Evolutionary conservation across 2,329 filamentous ascomycete species (phyloP), one percentile per base, ranked within the genome.

Genomic region (Stagonosporopsis tanaceti): DNA sequence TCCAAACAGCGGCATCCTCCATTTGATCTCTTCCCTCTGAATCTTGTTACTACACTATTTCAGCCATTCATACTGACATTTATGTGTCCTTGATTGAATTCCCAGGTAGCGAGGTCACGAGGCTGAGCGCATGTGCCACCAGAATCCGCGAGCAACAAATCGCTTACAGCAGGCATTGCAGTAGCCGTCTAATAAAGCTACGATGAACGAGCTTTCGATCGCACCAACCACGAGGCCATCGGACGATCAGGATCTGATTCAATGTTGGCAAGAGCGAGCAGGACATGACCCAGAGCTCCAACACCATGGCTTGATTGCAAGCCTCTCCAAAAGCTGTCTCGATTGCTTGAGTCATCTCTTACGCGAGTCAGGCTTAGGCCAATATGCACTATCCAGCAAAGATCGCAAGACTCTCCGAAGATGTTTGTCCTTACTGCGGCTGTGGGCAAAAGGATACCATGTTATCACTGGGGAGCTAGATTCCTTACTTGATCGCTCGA

Each of bases 401-500:
- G 35, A 57, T 3, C 20, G 50, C 25, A 62, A 53, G 12, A 34
- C 38, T 2, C 53, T 69, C 12, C 44, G 50, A 8, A 62, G 66
- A 30, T 57, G 50, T 48, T 32, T 55, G 22, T 25, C 38, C 32
- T 62, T 40, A 4, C 28, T 70, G 9, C 52, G 50, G 20, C 56
- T 70, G 9, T 70, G 67, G 65, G 53, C 45, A 4, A 58, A 63
- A 11, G 65, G 64, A 11, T 56, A 68, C 41, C 46, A 47, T 3
- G 61, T 52, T 1, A 37, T 25, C 7, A 34, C 53, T 4, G 63
- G 67, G 6, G 53, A 44, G 14, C 48, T 70, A 9, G 67, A 70
- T 42, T 6, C 25, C 3, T 15, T 54, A 0, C 55, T 70, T n/a
- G 56, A 66, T n/a, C 38, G 48, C 11, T 68, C 64, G 2, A 65